Base-by-base conservation (phyloP, 345 rosid genomes). In the Xanthoceras sorbifolium region DNA sequence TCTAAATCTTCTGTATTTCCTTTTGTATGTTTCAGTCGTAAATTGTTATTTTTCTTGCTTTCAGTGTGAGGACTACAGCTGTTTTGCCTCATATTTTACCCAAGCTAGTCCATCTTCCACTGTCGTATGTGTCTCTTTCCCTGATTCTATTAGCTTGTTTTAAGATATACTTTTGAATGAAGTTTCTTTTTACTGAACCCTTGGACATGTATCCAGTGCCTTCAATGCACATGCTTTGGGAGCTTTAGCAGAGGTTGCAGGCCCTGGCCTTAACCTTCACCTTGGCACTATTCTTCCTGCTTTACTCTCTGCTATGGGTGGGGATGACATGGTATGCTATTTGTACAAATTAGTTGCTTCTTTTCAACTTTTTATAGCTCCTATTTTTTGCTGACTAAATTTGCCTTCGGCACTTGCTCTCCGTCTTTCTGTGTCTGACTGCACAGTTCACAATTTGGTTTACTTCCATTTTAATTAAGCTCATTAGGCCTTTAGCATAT, bases 201-300 rank as follows among this genome's bases (percentile, higher is more conserved):
- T 80, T 78, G 69, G 62, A 32, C 28, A 28, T 83, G 6, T 80
- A 60, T 86, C 32, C 86, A 96, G 98, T 65, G 94, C 98, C 79
- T 92, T 96, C 80, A 93, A 93, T 87, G 99, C 98, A 31, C 97
- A 96, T 89, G 98, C 99, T 72, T 78, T 96, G 57, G 99, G 99
- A 69, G 99, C 97, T 31, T 86, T 96, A 76, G 99, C 99, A 46
- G 98, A 96, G 78, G 99, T 93, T 85, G 98, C 99, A 4, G 97
- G 99, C 75, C 81, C 97, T 75, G 97, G 99, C 67, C 92, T 96
- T 59, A 90, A 91, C 80, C 67, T 78, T 81, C 99, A 96, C 84
- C 93, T 96, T 76, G 92, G 97, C 73, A 91, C 93, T 46, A 81
- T 96, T 80, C 94, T 96, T 83, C 98, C 99, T 82, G 90, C 95